phyloP scores from a whole-genome alignment of 768 basidiomycete species.

The Mycena vulgaris region DNA sequence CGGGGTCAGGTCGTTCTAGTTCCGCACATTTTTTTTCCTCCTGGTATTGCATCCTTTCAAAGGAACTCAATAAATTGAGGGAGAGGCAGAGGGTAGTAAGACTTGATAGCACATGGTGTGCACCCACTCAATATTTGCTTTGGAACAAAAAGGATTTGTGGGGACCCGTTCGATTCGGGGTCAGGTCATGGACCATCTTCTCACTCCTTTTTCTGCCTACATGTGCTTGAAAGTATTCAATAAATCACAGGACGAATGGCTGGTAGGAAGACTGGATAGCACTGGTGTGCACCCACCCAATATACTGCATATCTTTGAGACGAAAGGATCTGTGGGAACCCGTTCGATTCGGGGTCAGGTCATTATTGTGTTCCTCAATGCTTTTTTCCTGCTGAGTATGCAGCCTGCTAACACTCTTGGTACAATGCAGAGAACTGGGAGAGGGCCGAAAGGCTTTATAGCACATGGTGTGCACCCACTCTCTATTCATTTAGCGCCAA shows the following conservation, averaged over 20 bases:
- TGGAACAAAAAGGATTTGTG: background rate
- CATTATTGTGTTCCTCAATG: too few relatives aligned
- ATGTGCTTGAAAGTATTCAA: background rate
- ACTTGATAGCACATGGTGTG: background rate
- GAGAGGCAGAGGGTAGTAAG: background rate
- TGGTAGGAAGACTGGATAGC: too few relatives aligned
- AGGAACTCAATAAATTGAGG: too few relatives aligned
- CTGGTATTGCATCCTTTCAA: too few relatives aligned
- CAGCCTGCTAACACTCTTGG: too few relatives aligned
- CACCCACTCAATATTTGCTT: background rate
- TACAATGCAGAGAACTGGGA: too few relatives aligned
- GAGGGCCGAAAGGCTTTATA: too few relatives aligned
- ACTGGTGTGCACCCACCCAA: background rate
- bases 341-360: slow-evolving; percentile 7
- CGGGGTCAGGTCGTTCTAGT: background rate
- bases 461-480: too few relatives aligned
- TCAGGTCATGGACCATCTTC: too few relatives aligned
- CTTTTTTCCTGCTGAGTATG: too few relatives aligned
- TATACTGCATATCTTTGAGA: background rate
- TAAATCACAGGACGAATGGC: background rate
- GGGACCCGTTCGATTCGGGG: slow-evolving; percentile 7
- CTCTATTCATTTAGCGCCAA: too few relatives aligned
- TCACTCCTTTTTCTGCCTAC: background rate
- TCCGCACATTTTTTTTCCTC: too few relatives aligned
- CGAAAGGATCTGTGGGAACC: background rate